Evolutionary conservation across 805 yeast genomes (phyloP).

Genomic region (Wickerhamiella vanderwaltii): DNA sequence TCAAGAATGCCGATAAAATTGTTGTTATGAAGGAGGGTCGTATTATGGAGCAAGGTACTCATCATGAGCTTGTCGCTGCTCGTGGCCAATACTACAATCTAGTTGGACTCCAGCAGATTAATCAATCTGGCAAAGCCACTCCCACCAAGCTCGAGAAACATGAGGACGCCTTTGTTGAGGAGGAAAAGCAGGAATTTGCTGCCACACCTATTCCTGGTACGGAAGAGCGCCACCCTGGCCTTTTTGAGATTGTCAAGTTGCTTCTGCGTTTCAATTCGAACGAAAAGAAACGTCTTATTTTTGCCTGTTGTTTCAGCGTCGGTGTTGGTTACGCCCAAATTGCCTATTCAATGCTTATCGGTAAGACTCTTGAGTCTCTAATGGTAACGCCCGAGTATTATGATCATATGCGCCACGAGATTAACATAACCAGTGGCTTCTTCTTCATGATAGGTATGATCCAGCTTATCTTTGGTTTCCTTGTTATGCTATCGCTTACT

Average conservation of each 20-base stretch:
- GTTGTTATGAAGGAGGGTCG: slow-evolving; percentile 41
- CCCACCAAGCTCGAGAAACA: no score
- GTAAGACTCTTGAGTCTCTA: slow-evolving; percentile 27
- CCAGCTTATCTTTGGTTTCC: slow-evolving; percentile 20
- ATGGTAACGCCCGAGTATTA: slow-evolving; percentile 26
- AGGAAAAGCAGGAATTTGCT: no score
- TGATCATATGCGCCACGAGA: slow-evolving; percentile 26
- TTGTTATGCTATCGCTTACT: slow-evolving; percentile 22
- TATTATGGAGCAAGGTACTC: slow-evolving; percentile 38
- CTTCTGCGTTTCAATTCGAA: slow-evolving; percentile 15
- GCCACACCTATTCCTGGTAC: slow-evolving; percentile 10
- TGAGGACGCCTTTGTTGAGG: no score
- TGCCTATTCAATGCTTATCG: slow-evolving; percentile 29
- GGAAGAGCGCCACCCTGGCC: slow-evolving; percentile 1
- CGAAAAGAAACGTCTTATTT: slow-evolving; percentile 20
- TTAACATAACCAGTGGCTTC: slow-evolving; percentile 28
- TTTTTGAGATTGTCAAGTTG: slow-evolving; percentile 8
- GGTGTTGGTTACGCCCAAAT: slow-evolving; percentile 30
- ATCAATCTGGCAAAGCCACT: no score
- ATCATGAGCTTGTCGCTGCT: slow-evolving; percentile 27
- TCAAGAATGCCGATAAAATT: slow-evolving; percentile 43
- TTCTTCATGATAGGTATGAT: slow-evolving; percentile 29
- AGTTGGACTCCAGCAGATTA: slow-evolving; percentile 31
- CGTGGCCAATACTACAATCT: slow-evolving; percentile 25
- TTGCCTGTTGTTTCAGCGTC: slow-evolving; percentile 23